Evolutionary conservation across 1,284 basidiomycete genomes (phyloP).

Genomic region (Pseudozyma flocculosa): DNA sequence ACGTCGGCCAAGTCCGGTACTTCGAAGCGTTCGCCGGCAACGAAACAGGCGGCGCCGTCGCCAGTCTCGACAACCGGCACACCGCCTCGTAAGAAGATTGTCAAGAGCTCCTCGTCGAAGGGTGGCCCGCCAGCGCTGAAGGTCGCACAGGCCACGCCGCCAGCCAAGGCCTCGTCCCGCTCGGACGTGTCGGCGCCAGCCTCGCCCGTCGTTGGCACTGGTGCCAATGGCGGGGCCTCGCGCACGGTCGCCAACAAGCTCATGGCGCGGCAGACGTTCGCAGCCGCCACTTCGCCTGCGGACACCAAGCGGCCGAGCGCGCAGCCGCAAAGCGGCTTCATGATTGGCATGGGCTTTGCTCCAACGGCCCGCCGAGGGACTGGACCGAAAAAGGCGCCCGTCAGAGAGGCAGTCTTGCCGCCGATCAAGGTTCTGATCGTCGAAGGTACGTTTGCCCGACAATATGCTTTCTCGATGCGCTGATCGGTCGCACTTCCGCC

Average conservation of each 20-base stretch:
- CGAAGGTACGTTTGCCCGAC: constrained; percentile 22
- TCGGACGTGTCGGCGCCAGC: constrained; percentile 5
- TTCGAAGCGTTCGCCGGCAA: not conserved
- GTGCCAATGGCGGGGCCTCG: not conserved
- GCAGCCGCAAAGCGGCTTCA: constrained; percentile 51
- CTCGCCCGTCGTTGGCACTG: constrained; percentile 9
- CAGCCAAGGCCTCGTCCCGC: too few species aligned
- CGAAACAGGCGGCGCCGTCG: too few species aligned
- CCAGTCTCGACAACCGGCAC: too few species aligned
- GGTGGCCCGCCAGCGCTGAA: too few species aligned
- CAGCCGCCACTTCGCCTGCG: constrained; percentile 15
- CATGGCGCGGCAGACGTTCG: constrained; percentile 14
- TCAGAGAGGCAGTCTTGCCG: constrained; percentile 49
- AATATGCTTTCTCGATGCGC: too few species aligned
- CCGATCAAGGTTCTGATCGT: constrained; percentile 57
- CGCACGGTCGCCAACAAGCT: constrained; percentile 7
- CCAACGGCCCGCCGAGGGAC: constrained; percentile 19
- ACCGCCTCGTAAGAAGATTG: too few species aligned
- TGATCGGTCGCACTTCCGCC: too few species aligned
- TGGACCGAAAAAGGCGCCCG: constrained; percentile 42
- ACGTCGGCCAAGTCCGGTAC: not conserved
- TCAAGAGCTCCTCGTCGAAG: too few species aligned
- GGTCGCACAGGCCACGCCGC: not conserved
- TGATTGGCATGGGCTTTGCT: constrained; percentile 53
- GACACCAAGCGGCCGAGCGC: constrained; percentile 38